These are phyloP conservation scores for Polyporus tsugae DNA, from an alignment of 1,284 basidiomycete genomes.

Conservation along the genomic window DNA sequence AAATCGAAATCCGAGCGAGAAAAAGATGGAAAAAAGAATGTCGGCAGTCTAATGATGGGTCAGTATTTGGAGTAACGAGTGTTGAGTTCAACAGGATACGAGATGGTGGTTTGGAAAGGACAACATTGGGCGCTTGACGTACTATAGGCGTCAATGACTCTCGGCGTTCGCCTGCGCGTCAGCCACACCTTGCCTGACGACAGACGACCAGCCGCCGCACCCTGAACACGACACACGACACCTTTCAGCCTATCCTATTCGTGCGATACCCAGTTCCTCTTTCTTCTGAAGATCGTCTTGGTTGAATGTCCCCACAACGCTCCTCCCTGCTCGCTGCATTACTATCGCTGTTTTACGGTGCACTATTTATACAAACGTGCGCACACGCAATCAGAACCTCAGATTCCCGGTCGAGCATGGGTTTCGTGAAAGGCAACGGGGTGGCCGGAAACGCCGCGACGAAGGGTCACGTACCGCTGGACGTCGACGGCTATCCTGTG, in stretches of 20 bases:
- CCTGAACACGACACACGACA: not conserved
- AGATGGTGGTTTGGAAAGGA: no score
- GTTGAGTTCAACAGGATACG: no score
- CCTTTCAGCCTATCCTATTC: not conserved
- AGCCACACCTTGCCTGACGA: no score
- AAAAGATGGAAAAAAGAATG: not conserved
- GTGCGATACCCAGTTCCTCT: not conserved
- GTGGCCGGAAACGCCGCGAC: not conserved
- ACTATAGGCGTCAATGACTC: no score
- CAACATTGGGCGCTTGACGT: not conserved
- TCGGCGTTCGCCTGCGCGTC: no score
- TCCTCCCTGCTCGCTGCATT: constrained; percentile 14
- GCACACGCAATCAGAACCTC: constrained; percentile 14
- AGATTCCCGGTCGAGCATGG: constrained; percentile 13
- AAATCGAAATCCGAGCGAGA: no score
- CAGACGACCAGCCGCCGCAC: no score
- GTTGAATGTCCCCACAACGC: constrained; percentile 27
- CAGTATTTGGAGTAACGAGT: no score
- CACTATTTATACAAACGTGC: constrained; percentile 23
- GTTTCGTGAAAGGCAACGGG: constrained; percentile 15
- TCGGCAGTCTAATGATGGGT: no score
- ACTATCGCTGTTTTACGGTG: constrained; percentile 27
- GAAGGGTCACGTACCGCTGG: constrained; percentile 50
- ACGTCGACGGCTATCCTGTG: constrained; percentile 66
- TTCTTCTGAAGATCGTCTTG: not conserved